Percentiles rank a stretch among this genome's conserved stretches.
Conservation (phyloP, 2,329 filamentous ascomycete genomes). For the Sarocladiaceae sp. region DNA sequence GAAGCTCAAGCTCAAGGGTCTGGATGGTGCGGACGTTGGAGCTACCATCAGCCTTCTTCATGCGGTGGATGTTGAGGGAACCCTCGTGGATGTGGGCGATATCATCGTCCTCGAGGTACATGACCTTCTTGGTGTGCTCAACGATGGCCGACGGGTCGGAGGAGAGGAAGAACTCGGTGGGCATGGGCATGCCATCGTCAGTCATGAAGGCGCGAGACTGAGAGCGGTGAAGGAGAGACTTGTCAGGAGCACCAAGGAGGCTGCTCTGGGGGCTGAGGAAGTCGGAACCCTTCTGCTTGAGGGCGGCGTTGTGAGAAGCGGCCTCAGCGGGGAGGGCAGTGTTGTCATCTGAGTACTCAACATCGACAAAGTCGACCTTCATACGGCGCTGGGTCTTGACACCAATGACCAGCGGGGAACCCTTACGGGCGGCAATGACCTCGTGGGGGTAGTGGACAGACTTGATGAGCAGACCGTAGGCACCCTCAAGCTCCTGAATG, state of each 20-base stretch:
- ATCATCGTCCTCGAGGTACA: conserved; percentile 99
- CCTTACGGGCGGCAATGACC: conserved; percentile 95
- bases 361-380: conserved; percentile 99
- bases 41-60: conserved; percentile 93
- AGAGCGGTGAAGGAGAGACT: conserved; percentile 95
- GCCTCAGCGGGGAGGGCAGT: conserved; percentile 81
- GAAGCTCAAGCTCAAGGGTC: conserved; percentile 95
- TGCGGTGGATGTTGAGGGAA: conserved; percentile 95
- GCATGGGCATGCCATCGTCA: conserved; percentile 95
- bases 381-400: conserved; percentile 97
- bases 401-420: conserved; percentile 93
- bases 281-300: conserved; percentile 76
- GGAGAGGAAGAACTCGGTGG: conserved; percentile 98
- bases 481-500: conserved; percentile 96
- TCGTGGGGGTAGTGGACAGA: conserved; percentile 98
- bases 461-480: conserved; percentile 95
- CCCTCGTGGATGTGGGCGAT: conserved; percentile 99
- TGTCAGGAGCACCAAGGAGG: conserved; percentile 85
- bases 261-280: conserved; percentile 55
- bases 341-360: conserved; percentile 89
- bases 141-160: conserved; percentile 97
- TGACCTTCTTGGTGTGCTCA: conserved; percentile 99
- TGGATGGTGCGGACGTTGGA: conserved; percentile 98
- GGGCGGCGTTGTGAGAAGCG: conserved; percentile 90
- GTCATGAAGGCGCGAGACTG: conserved; percentile 99